These are phyloP conservation scores for Cutaneotrichosporon sp. DNA, from an alignment of 1,284 basidiomycete genomes.

Conservation along the genomic window DNA sequence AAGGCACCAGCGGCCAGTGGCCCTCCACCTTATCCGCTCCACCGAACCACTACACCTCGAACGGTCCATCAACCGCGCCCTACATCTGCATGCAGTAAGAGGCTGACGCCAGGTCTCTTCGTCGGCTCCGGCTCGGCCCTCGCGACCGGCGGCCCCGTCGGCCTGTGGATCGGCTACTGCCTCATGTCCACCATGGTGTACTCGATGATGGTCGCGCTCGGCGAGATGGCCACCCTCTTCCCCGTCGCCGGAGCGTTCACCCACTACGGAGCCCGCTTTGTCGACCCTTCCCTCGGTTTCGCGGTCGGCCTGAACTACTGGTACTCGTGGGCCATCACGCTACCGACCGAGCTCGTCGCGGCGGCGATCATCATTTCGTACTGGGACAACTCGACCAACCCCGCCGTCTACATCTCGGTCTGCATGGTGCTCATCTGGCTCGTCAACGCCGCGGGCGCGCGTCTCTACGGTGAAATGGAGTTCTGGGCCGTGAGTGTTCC, in stretches of 20 bases:
- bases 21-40: too few species aligned
- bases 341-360: slow-evolving; percentile 34
- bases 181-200: slow-evolving; percentile 51
- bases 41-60: too few species aligned
- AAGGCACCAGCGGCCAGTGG: too few species aligned
- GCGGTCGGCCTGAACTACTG: slow-evolving; percentile 43
- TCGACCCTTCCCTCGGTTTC: slow-evolving; percentile 58
- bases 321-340: slow-evolving; percentile 47
- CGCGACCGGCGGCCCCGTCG: slow-evolving; percentile 57
- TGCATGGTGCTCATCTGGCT: slow-evolving; percentile 49
- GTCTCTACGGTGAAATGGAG: slow-evolving; percentile 43
- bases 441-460: slow-evolving; percentile 53
- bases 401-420: slow-evolving; percentile 54
- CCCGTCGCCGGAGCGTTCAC: slow-evolving; percentile 52
- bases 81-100: background rate
- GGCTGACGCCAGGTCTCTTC: slow-evolving; percentile 51
- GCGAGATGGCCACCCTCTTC: slow-evolving; percentile 55
- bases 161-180: slow-evolving; percentile 51
- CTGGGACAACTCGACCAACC: slow-evolving; percentile 37
- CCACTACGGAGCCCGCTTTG: slow-evolving; percentile 56
- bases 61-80: background rate
- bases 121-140: slow-evolving; percentile 58
- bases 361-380: slow-evolving; percentile 37
- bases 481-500: slow-evolving; percentile 37
- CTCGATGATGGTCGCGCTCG: slow-evolving; percentile 52